Percentiles rank a stretch among this genome's conserved stretches.
phyloP scores from a whole-genome alignment of 768 basidiomycete genomes.

The Asterophora lycoperdoides region DNA sequence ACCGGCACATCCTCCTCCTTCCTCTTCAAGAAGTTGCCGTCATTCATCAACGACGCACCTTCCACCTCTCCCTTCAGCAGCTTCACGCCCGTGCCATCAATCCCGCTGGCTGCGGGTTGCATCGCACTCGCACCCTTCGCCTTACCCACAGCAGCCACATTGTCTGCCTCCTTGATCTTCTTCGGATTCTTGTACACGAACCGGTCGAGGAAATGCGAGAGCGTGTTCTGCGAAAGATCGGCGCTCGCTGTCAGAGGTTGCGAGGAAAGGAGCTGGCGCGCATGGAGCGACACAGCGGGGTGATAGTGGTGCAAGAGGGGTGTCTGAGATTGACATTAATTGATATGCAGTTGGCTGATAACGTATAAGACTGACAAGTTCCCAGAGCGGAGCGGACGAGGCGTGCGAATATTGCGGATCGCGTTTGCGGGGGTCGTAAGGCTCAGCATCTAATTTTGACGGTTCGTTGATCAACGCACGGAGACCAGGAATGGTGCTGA shows the following conservation, averaged over 20 bases:
- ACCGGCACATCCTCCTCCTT: constrained; percentile 71
- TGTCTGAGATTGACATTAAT: constrained; percentile 36
- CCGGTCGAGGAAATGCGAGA: constrained; percentile 92
- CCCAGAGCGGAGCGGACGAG: constrained; percentile 78
- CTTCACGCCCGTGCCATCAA: constrained; percentile 67
- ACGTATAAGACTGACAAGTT: constrained; percentile 57
- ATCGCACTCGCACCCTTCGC: constrained; percentile 84
- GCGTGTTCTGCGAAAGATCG: constrained; percentile 88
- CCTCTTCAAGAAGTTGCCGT: constrained; percentile 68
- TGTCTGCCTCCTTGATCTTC: constrained; percentile 38
- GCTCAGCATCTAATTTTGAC: constrained; percentile 23
- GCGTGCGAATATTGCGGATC: constrained; percentile 88
- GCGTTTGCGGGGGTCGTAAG: constrained; percentile 85
- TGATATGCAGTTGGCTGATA: neutral
- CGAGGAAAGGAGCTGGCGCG: constrained; percentile 70
- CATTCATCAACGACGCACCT: constrained; percentile 56
- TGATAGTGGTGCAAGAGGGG: constrained; percentile 87
- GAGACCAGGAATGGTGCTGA: constrained; percentile 39
- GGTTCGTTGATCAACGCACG: constrained; percentile 34
- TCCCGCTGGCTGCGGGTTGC: constrained; percentile 80
- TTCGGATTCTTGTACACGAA: constrained; percentile 98
- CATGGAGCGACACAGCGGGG: constrained; percentile 83
- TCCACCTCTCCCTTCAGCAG: constrained; percentile 57
- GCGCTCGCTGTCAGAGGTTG: constrained; percentile 76
- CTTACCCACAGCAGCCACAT: constrained; percentile 26